phyloP scores from a whole-genome alignment of 345 rosid genomes.

The thale cress (Arabidopsis thaliana) region DNA sequence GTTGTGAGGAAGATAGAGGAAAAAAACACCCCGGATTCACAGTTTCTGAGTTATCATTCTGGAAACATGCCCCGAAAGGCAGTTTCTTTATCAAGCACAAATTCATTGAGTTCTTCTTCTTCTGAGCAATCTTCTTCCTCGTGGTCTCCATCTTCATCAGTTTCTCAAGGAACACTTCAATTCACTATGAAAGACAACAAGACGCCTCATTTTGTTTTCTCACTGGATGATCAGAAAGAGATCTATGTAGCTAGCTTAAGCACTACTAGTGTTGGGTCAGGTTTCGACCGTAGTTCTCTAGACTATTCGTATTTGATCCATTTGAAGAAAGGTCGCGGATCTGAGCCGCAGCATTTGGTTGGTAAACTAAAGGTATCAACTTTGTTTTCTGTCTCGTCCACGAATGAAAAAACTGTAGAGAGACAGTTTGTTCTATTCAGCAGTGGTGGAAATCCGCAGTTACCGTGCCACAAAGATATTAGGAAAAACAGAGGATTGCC shows the following conservation, averaged over 20 bases:
- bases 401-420: slow-evolving; percentile 59
- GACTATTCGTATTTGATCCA: slow-evolving; percentile 67
- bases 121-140: slow-evolving; percentile 54
- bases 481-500: slow-evolving; percentile 66
- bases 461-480: slow-evolving; percentile 37
- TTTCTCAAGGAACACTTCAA: slow-evolving; percentile 79
- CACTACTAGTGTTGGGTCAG: slow-evolving; percentile 44
- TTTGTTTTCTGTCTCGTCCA: slow-evolving; percentile 53
- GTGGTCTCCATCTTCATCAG: slow-evolving; percentile 49
- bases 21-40: background rate
- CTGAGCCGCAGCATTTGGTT: slow-evolving; percentile 57
- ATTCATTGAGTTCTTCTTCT: slow-evolving; percentile 58
- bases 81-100: slow-evolving; percentile 53
- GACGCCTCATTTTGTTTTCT: slow-evolving; percentile 76
- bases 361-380: slow-evolving; percentile 78
- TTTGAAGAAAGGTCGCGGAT: slow-evolving; percentile 50
- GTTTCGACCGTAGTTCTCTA: slow-evolving; percentile 40
- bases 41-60: slow-evolving; percentile 20
- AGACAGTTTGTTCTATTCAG: slow-evolving; percentile 80
- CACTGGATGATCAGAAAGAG: slow-evolving; percentile 71
- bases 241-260: slow-evolving; percentile 64
- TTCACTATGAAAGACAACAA: slow-evolving; percentile 68
- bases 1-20: slow-evolving; percentile 35
- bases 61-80: background rate
- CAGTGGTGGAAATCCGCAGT: slow-evolving; percentile 53